Evolutionary conservation across 2,329 filamentous ascomycete species (phyloP), one percentile per base, ranked within the genome.

Genomic region (Diaporthe sp.): DNA sequence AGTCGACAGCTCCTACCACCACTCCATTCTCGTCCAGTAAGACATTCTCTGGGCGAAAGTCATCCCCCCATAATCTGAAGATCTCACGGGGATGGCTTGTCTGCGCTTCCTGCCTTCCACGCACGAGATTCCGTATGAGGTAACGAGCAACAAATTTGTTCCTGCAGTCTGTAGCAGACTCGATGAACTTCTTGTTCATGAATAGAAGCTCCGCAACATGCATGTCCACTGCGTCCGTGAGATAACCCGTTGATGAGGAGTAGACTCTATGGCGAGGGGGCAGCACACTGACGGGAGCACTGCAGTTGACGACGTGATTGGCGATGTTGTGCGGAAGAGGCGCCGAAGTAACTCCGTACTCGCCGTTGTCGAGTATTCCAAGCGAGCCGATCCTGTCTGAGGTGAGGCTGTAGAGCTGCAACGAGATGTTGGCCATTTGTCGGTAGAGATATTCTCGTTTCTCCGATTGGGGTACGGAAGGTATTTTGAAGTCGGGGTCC

Each of bases 121-220:
- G 61, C 42, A 65, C 25, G 3, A 25, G 35, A 25, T 66, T 30
- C 19, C 79, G 79, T 56, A 84, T 82, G 1, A 83, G 77, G 27
- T 79, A 78, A 25, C 82, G 80, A n/a, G 81, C 82, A 22, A 82
- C 77, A 65, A 80, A 84, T 53, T 81, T 82, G n/a, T 80, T 79
- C 1, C 80, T 71, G 42, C 80, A 79, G 73, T 81, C 79, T n/a
- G 80, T 79, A 12, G 78, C 77, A 3, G 78, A 80, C 2, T 79
- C 75, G 10, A 84, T 77, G 35, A 80, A 80, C 73, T 85, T 80
- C 70, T 86, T 85, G 17, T 79, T 79, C 72, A 86, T 84, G 30
- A 80, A 80, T 19, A 68, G 70, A 5, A 86, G 76, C 56, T 86
- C 84, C 12, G 73, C 70, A 44, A 85, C 77, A 37, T 86, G 80